phyloP scores from a whole-genome alignment of 2,329 filamentous ascomycete genomes.

The Sporothrix brasiliensis region DNA sequence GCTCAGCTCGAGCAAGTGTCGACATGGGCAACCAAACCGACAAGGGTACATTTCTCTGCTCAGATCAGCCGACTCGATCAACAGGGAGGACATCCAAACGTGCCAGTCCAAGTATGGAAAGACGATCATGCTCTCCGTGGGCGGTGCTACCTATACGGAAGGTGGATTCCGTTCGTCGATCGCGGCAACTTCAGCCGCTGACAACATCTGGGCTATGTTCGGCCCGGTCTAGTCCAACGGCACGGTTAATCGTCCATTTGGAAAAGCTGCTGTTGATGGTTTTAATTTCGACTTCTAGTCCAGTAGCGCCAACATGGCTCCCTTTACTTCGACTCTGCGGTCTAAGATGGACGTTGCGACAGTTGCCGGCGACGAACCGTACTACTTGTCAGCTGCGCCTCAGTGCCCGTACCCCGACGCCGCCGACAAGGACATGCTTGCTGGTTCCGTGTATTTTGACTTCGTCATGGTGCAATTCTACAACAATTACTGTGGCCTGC shows the following conservation, averaged over 20 bases:
- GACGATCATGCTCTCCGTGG: slow-evolving; percentile 72
- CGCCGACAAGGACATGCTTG: slow-evolving; percentile 60
- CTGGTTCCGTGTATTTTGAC: slow-evolving; percentile 59
- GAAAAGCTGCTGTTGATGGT: slow-evolving; percentile 66
- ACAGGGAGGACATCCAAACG: slow-evolving; percentile 53
- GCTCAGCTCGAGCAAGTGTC: slow-evolving; percentile 66
- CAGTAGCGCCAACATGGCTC: slow-evolving; percentile 59
- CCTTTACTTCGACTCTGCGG: slow-evolving; percentile 63
- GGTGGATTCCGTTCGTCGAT: slow-evolving; percentile 62
- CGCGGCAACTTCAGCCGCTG: slow-evolving; percentile 59
- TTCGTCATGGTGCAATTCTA: slow-evolving; percentile 68
- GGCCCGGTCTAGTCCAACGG: slow-evolving; percentile 56
- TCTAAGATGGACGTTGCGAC: slow-evolving; percentile 56
- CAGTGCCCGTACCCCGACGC: slow-evolving; percentile 69
- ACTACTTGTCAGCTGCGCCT: slow-evolving; percentile 66
- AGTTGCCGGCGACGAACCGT: slow-evolving; percentile 53
- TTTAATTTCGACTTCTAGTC: slow-evolving; percentile 78
- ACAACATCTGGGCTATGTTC: slow-evolving; percentile 71
- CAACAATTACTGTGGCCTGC: slow-evolving; percentile 67
- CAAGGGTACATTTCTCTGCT: background rate
- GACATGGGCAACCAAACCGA: too few species aligned
- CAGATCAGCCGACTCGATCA: background rate
- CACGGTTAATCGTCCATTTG: slow-evolving; percentile 65
- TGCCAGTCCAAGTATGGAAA: slow-evolving; percentile 68
- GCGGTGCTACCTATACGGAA: slow-evolving; percentile 70